Conservation (phyloP, 140 eudicot species). For the Flaveria floridana region DNA sequence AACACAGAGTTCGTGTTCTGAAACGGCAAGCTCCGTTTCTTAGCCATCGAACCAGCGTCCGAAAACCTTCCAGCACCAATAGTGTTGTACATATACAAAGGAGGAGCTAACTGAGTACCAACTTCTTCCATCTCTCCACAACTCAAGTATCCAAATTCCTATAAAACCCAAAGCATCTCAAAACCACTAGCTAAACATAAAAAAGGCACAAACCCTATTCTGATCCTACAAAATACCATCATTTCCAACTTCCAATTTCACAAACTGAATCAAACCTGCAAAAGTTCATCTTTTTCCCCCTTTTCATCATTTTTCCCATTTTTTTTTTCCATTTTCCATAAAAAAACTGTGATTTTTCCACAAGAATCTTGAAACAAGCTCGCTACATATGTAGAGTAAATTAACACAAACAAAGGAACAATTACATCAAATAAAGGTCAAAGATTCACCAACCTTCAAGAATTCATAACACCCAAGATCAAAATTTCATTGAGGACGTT, state of each 20-base stretch:
- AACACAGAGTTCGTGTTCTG: slow-evolving; percentile 34
- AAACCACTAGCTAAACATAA: slow-evolving; percentile 20
- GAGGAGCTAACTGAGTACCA: slow-evolving; percentile 70
- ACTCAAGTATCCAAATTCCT: slow-evolving; percentile 28
- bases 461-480: slow-evolving; percentile 26
- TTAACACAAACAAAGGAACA: not conserved
- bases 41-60: slow-evolving; percentile 47
- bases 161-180: slow-evolving; percentile 18
- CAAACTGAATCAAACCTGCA: slow-evolving; percentile 1
- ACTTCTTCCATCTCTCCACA: slow-evolving; percentile 61
- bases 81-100: slow-evolving; percentile 51
- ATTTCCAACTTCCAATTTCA: not conserved
- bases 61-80: slow-evolving; percentile 42
- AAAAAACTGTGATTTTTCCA: not conserved
- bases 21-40: slow-evolving; percentile 64
- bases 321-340: too few relatives aligned
- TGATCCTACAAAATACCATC: slow-evolving; percentile 17
- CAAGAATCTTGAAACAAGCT: slow-evolving; percentile 16
- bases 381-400: not conserved
- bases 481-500: slow-evolving; percentile 21
- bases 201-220: slow-evolving; percentile 7
- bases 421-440: not conserved
- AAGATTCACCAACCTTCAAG: slow-evolving; percentile 30
- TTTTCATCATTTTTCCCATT: not conserved
- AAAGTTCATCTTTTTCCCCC: not conserved